Base-by-base conservation (phyloP, 2,329 filamentous ascomycete genomes). In the Colletotrichum paranaense region DNA sequence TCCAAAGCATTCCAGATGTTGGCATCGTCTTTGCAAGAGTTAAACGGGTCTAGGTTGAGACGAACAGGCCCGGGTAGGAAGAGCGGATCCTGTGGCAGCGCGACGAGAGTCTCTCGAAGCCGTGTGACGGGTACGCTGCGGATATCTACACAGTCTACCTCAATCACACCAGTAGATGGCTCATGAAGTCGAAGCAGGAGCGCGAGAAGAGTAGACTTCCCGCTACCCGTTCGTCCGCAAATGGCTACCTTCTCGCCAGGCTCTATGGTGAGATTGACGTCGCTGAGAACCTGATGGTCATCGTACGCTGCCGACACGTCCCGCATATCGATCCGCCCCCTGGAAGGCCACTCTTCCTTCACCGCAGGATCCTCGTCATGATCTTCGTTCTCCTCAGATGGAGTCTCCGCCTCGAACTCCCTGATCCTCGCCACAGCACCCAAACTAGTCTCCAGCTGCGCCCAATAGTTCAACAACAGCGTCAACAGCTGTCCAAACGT, bases 1-100 rank as follows among this genome's bases (percentile, higher is more conserved):
- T 84, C 78, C 1, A 91, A 79, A 0, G 86, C 86, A 2, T 78
- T 75, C 52, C 83, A 81, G 63, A 90, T 85, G 0, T 79, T 79
- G 2, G 82, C 81, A 62, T 89, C 84, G 1, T 82, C 79, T 56
- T 49, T 22, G 8, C 79, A 79, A 6, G 76, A 72, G 1, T 76
- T 73, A 3, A 78, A 76, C 0, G 88, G 87, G 72, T 89, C 87
- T 2, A 88, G 79, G 62, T 90, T 91, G 3, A 81, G 78, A 0
- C 87, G 84, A 3, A 91, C 79, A 0, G 80, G 86, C 1, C 86
- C 87, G 1, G 83, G 82, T 5, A 90, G 78, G 24, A 88, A 83
- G 70, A 88, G 85, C 0, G 86, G 82, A 58, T 90, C 87, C 78
- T 90, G 88, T 0, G 88, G 84, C 1, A 89, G 78, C 1, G 82